A percentile compares a stretch with the other conserved stretches of the same genome.
These are phyloP conservation scores for Ophiosphaerella korrae DNA, from an alignment of 2,329 filamentous ascomycete species.

Conservation along the genomic window DNA sequence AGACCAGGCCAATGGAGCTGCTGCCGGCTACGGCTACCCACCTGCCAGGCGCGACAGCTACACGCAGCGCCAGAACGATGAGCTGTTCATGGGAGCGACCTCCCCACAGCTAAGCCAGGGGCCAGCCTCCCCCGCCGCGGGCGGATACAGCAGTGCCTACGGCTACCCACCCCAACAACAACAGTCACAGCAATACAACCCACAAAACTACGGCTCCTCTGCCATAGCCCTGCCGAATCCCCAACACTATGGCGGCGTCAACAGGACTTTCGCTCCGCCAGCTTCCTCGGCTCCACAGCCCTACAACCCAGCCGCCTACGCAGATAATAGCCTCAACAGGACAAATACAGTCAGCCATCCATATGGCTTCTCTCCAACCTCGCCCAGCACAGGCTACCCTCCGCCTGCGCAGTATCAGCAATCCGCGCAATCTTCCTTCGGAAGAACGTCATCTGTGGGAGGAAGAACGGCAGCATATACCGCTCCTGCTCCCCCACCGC, in stretches of 20 bases:
- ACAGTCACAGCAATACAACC: conserved; percentile 60
- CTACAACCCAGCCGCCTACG: conserved; percentile 54
- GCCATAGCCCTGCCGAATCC: conserved; percentile 61
- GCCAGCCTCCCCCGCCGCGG: conserved; percentile 34
- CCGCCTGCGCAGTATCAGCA: conserved; percentile 39
- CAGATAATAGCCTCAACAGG: conserved; percentile 38
- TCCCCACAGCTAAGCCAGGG: conserved; percentile 36
- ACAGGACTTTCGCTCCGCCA: conserved; percentile 40
- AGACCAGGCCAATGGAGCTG: conserved; percentile 66
- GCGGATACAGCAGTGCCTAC: conserved; percentile 45
- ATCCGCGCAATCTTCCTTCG: conserved; percentile 42
- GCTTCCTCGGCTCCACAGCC: conserved; percentile 39
- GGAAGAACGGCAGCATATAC: conserved; percentile 40
- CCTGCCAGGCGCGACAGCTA: conserved; percentile 45
- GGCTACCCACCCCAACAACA: conserved; percentile 47
- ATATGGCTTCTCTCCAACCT: conserved; percentile 46
- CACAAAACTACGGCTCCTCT: conserved; percentile 62
- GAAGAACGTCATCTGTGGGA: conserved; percentile 37
- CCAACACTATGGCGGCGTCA: conserved; percentile 59
- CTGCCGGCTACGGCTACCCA: conserved; percentile 45
- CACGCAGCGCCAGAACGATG: conserved; percentile 55
- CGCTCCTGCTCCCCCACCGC: conserved; percentile 42
- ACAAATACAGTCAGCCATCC: conserved; percentile 41
- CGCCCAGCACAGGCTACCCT: conserved; percentile 35
- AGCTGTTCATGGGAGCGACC: conserved; percentile 63